Base-by-base conservation (phyloP, 176 grass and related monocot genomes). In the Triticum turgidum region DNA sequence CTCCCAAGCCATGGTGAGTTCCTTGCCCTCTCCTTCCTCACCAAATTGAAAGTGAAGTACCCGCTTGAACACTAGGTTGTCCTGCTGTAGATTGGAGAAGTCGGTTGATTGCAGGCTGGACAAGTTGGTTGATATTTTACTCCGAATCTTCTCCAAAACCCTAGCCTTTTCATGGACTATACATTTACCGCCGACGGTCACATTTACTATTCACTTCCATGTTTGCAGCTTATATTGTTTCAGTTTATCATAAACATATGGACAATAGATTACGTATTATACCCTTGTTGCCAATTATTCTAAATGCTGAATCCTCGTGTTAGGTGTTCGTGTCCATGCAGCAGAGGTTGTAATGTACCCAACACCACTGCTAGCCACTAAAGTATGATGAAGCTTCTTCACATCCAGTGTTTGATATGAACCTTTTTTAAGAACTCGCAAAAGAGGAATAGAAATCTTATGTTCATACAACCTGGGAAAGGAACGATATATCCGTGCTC, bases 1-100 rank as follows among this genome's bases (percentile, higher is more conserved):
- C 10, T 45, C 70, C 70, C 70, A 17, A 74, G 71, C 39, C 71
- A 74, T 49, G 71, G 71, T 74, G 41, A 74, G 71, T 47, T 74
- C 13, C 71, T 9, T 74, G n/a, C 44, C 41, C n/a, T 45, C 41
- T 9, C 41, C n/a, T 22, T 27, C 71, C 71, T 47, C 24, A 47
- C 5, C 71, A 27, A 74, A 74, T 14, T 47, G 11, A 27, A 74
- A 74, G n/a, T 47, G 7, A 25, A 74, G 11, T 74, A 13, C 22
- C 71, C 71, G 4, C 41, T 74, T 47, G 41, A 47, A 22, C 3
- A 13, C 11, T 74, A 74, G 41, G n/a, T 45, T 25, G 5, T 27
- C 24, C 11, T 73, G 2, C 12, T 45, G 70, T 45, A 58, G 54
- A 73, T 27, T 47, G 11, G n/a, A 8, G 44, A 51, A 76, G 44